Conservation (phyloP, 2,329 filamentous ascomycete genomes). For the Fusarium sp. region DNA sequence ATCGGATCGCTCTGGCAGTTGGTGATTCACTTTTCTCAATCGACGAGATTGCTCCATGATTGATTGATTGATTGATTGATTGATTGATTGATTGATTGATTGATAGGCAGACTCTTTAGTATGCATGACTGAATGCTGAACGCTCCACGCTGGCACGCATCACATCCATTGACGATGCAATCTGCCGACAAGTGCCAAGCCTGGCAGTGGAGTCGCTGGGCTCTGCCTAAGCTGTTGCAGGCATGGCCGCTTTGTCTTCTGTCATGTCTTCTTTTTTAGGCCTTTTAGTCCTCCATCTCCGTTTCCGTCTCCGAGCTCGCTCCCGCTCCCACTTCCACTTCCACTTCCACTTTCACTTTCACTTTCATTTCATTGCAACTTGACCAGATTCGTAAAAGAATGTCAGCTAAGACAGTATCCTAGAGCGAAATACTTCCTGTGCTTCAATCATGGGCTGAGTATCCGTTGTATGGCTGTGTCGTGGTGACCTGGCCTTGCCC, state of each 20-base stretch:
- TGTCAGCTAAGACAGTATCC: background rate
- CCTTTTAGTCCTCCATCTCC: slow-evolving; percentile 26
- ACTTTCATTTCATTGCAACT: slow-evolving; percentile 11
- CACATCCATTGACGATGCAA: slow-evolving; percentile 29
- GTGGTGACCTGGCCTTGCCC: slow-evolving; percentile 13
- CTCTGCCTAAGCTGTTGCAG: slow-evolving; percentile 30
- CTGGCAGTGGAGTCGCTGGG: slow-evolving; percentile 25
- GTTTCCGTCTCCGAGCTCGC: slow-evolving; percentile 22
- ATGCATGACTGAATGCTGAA: slow-evolving; percentile 3
- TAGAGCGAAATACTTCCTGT: background rate
- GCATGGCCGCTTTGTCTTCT: slow-evolving; percentile 23
- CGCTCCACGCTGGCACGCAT: slow-evolving; percentile 32
- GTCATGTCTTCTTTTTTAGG: slow-evolving; percentile 33
- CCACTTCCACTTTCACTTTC: background rate
- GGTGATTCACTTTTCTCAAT: slow-evolving; percentile 1
- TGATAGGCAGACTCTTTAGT: slow-evolving; percentile 26
- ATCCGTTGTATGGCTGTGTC: slow-evolving; percentile 4
- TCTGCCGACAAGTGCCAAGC: slow-evolving; percentile 35
- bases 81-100: background rate
- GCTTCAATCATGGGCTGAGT: background rate
- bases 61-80: background rate
- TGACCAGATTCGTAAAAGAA: background rate
- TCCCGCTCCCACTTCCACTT: slow-evolving; percentile 4
- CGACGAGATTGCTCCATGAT: background rate
- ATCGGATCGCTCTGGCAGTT: slow-evolving; percentile 14